These are phyloP conservation scores for Brettanomyces bruxellensis DNA, from an alignment of 805 yeast genomes.

Conservation along the genomic window DNA sequence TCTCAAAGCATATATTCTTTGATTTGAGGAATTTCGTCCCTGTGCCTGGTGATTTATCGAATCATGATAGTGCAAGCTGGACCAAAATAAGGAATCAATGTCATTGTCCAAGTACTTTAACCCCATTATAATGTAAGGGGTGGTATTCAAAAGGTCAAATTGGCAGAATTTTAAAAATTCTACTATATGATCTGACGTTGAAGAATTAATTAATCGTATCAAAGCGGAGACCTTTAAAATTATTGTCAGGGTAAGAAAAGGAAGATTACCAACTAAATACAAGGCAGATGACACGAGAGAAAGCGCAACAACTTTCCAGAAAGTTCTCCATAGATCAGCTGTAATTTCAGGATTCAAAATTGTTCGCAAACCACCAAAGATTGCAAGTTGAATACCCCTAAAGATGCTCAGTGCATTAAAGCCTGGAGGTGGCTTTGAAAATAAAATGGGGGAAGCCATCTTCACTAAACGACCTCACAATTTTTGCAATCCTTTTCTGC, in stretches of 20 bases:
- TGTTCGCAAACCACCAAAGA: conserved; percentile 1
- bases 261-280: neutral
- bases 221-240: neutral
- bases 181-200: neutral
- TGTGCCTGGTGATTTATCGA: neutral
- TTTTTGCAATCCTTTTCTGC: neutral
- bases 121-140: neutral
- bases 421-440: conserved; percentile 3
- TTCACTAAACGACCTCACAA: neutral
- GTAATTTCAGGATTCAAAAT: neutral
- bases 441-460: conserved; percentile 2
- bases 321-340: neutral
- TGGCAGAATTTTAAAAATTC: neutral
- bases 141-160: neutral
- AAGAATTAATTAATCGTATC: neutral
- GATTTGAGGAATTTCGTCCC: neutral
- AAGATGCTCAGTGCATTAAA: neutral
- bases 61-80: neutral
- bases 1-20: neutral
- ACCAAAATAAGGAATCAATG: conserved; percentile 1
- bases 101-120: neutral
- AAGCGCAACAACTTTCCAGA: neutral
- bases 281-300: neutral
- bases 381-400: conserved; percentile 2
- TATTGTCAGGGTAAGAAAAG: neutral